Conservation (phyloP, 768 basidiomycete genomes). For the Botryobasidium botryosum region DNA sequence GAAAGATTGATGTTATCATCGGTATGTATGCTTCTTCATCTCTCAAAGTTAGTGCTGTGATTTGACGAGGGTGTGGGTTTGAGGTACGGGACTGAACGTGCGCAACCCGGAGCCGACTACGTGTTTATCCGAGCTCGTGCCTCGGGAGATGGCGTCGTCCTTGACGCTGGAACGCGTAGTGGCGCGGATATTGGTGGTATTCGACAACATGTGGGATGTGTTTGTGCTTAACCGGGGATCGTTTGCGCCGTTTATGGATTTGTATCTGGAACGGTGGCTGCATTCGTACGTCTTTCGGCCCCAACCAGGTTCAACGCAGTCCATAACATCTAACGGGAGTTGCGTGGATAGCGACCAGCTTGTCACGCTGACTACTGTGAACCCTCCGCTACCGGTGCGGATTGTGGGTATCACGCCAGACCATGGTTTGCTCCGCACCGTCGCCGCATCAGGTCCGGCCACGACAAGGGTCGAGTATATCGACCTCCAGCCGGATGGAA, state of each 20-base stretch:
- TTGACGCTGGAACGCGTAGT: conserved; percentile 60
- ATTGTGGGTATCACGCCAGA: conserved; percentile 78
- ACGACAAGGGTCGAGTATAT: conserved; percentile 34
- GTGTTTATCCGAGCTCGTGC: conserved; percentile 56
- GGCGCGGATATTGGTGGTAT: conserved; percentile 56
- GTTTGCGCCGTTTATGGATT: conserved; percentile 65
- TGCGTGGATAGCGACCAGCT: conserved; percentile 45
- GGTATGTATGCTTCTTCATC: conserved; percentile 31
- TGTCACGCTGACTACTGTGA: conserved; percentile 64
- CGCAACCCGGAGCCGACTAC: conserved; percentile 66
- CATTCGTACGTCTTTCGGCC: conserved; percentile 53
- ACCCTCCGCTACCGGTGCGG: conserved; percentile 50
- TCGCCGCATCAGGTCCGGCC: conserved; percentile 33
- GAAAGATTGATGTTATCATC: conserved; percentile 57
- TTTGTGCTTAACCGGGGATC: conserved; percentile 51
- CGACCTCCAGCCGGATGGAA: conserved; percentile 92
- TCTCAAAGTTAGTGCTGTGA: not conserved
- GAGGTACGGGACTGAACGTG: conserved; percentile 84
- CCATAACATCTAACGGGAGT: conserved; percentile 8
- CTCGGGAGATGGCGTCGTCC: conserved; percentile 16
- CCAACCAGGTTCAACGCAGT: not conserved
- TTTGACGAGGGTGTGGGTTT: not conserved
- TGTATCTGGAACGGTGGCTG: conserved; percentile 72
- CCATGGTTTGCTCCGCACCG: conserved; percentile 71
- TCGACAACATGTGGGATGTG: conserved; percentile 59